These are phyloP conservation scores for Pseudocohnilembus persalinus DNA, from an alignment of 169 alveolate species.

Conservation along the genomic window DNA sequence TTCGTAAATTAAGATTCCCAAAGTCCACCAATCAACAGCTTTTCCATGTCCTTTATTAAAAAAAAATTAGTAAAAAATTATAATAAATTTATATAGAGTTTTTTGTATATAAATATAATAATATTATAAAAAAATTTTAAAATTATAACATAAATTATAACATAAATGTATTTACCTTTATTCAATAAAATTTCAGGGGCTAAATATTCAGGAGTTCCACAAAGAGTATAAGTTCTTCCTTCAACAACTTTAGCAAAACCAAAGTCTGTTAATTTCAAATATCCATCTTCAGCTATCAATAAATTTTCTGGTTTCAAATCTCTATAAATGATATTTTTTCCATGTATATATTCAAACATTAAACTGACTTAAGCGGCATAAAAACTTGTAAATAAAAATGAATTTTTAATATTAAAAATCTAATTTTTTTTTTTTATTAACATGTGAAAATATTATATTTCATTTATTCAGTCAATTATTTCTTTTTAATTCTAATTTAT, in stretches of 20 bases:
- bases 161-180: constrained; percentile 44
- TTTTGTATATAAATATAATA: background rate
- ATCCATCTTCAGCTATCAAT: constrained; percentile 51
- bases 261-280: constrained; percentile 81
- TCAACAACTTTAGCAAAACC: constrained; percentile 83
- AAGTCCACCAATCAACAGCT: constrained; percentile 87
- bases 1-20: constrained; percentile 81
- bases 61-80: too few relatives aligned
- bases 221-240: constrained; percentile 80
- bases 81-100: background rate
- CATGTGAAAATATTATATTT: background rate
- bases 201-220: constrained; percentile 88
- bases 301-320: constrained; percentile 74
- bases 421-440: too few relatives aligned
- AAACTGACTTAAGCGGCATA: constrained; percentile 68
- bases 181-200: constrained; percentile 85
- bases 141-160: too few relatives aligned
- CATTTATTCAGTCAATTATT: background rate
- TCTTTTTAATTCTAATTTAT: too few relatives aligned
- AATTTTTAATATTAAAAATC: too few relatives aligned
- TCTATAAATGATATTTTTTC: constrained; percentile 72
- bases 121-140: background rate
- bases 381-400: too few relatives aligned
- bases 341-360: constrained; percentile 77
- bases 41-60: constrained; percentile 59